Evolutionary conservation across 306 rosid species (phyloP).

Genomic region (Lithocarpus polystachyus): DNA sequence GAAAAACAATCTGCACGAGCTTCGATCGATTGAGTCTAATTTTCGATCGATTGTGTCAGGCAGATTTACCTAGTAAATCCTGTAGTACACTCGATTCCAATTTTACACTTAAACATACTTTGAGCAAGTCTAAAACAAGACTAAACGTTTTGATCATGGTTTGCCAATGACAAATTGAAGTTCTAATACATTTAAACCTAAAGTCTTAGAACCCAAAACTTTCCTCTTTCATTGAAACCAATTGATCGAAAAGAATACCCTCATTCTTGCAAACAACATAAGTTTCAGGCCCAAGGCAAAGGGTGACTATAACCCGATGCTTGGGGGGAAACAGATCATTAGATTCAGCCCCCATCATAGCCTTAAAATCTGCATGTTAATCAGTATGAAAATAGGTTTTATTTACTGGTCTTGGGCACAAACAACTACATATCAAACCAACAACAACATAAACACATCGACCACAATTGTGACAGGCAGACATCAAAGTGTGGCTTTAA

Average conservation of each 20-base stretch:
- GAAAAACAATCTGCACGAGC: no score
- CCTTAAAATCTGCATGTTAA: constrained; percentile 11
- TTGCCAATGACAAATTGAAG: no score
- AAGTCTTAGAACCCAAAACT: no score
- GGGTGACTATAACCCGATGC: constrained; percentile 46
- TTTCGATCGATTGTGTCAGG: no score
- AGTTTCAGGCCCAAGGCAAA: constrained; percentile 61
- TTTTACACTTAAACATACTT: no score
- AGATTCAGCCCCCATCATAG: constrained; percentile 40
- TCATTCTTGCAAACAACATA: constrained; percentile 35
- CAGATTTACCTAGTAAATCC: no score
- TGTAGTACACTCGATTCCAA: no score
- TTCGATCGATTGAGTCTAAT: no score
- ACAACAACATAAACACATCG: not conserved
- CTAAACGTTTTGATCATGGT: no score
- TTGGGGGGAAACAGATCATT: constrained; percentile 27
- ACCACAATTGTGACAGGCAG: not conserved
- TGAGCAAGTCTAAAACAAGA: no score
- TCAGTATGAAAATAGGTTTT: not conserved
- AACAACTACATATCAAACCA: not conserved
- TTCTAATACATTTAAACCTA: no score
- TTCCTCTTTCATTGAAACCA: constrained; percentile 64
- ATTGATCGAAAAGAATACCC: constrained; percentile 62
- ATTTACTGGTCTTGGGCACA: not conserved
- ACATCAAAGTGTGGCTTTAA: no score